Base-by-base conservation (phyloP, 2,329 filamentous ascomycete genomes). In the Penicillium sclerotigenum region DNA sequence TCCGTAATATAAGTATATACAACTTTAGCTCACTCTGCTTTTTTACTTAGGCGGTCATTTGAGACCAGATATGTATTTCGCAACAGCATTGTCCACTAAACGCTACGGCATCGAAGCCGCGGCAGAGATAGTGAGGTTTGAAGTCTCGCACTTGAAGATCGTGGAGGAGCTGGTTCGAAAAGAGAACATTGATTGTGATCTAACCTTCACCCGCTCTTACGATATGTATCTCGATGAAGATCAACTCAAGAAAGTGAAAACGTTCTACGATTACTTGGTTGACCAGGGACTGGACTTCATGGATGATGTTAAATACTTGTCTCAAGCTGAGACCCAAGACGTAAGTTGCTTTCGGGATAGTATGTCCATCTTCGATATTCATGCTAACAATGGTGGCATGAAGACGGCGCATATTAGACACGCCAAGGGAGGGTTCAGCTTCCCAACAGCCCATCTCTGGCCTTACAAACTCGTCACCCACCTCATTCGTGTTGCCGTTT, bases 391-490 rank as follows among this genome's bases (percentile, higher is more conserved):
- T 22, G 0, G 16, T 10, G 26, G 13, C 6, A 4, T 26, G 24
- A 18, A 68, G 58, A 56, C 59, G 29, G 72, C 73, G 1, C 66
- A 71, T 9, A 67, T 75, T 10, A 69, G 69, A 52, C 66, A 67
- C n/a, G 72, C 73, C 4, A 63, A 68, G 48, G 68, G 67, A 1
- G 69, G 66, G 4, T 69, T 74, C 13, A 66, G 68, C 1, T 73
- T 65, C 48, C 67, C 73, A 0, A 65, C 71, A 0, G 71, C 56
- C 6, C 67, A 69, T 1, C 59, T 75, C 5, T 75, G 72, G 71
- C 91, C 91, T 0, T 95, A 95, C 72, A 95, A 94, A 74, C 82
- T 95, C 28, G 85, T 95, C 4, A 78, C 84, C 0, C 87, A 84
- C 72, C 47, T 63, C 4, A 50, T 63, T 6, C 20, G 40, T 6